These are phyloP conservation scores for Pseudonitzschia multiseries DNA, from an alignment of 108 stramenopile genomes.

Conservation along the genomic window DNA sequence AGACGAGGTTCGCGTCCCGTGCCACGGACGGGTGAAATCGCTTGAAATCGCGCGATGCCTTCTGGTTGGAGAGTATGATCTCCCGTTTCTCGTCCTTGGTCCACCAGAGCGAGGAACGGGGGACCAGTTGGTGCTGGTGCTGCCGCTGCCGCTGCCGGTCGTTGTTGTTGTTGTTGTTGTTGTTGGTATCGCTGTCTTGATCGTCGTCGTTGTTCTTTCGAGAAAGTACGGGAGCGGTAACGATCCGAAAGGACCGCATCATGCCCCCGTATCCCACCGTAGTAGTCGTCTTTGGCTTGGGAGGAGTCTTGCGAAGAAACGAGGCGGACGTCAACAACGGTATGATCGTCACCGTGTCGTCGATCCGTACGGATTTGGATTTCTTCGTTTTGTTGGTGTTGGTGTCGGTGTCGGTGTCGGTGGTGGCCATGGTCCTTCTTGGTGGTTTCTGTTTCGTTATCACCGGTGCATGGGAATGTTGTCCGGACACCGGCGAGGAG, in stretches of 20 bases:
- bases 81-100: constrained; percentile 38
- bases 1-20: constrained; percentile 30
- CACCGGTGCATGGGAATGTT: no score
- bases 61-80: constrained; percentile 25
- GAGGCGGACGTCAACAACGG: constrained; percentile 12
- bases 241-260: constrained; percentile 3
- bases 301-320: neutral
- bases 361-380: constrained; percentile 4
- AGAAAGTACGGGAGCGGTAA: neutral
- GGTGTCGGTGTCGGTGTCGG: no score
- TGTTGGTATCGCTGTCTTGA: neutral
- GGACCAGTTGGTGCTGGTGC: neutral
- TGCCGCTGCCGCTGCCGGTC: neutral
- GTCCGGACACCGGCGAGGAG: no score
- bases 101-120: constrained; percentile 32
- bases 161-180: neutral
- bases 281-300: neutral
- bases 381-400: neutral
- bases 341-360: neutral
- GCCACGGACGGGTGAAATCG: constrained; percentile 15
- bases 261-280: neutral
- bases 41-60: constrained; percentile 19
- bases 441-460: no score
- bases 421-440: no score
- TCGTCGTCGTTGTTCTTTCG: no score